phyloP scores from a whole-genome alignment of 106 monocot genomes.

The Iris macrosiphon region DNA sequence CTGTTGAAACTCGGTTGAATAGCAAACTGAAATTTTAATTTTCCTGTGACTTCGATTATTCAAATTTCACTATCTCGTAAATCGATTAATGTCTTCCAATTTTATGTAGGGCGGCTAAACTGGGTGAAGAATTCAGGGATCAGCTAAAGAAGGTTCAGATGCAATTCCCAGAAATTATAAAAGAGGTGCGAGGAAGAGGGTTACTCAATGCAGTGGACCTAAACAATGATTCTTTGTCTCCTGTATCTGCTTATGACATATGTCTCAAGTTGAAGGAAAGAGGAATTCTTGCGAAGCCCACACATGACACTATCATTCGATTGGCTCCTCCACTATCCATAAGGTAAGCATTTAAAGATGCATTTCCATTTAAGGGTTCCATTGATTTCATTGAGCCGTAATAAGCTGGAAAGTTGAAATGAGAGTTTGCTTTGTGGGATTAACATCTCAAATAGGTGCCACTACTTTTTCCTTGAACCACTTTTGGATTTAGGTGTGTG shows the following conservation, averaged over 20 bases:
- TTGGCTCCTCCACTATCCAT: constrained; percentile 89
- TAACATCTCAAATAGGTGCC: no score
- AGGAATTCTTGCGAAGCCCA: constrained; percentile 96
- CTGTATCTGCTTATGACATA: constrained; percentile 83
- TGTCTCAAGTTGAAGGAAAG: constrained; percentile 94
- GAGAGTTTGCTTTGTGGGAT: background rate
- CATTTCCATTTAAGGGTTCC: background rate
- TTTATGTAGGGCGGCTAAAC: constrained; percentile 69
- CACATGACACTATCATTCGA: constrained; percentile 92
- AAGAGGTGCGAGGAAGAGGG: constrained; percentile 84
- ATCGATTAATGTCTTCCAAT: no score
- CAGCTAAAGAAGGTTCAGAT: constrained; percentile 53
- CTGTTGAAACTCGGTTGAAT: no score
- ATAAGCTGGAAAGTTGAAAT: background rate
- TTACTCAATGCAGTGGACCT: constrained; percentile 93
- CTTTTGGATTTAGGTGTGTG: background rate
- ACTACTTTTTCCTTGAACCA: no score
- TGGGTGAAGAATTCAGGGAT: constrained; percentile 74
- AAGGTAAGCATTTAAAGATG: constrained; percentile 36
- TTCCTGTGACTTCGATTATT: no score
- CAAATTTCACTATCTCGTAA: no score
- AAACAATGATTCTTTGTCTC: constrained; percentile 48
- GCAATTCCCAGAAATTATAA: constrained; percentile 76
- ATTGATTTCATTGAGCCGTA: background rate
- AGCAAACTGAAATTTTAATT: no score